Conservation (phyloP, 192 early-diverging fungal genomes). For the Pilobolus umbonatus region DNA sequence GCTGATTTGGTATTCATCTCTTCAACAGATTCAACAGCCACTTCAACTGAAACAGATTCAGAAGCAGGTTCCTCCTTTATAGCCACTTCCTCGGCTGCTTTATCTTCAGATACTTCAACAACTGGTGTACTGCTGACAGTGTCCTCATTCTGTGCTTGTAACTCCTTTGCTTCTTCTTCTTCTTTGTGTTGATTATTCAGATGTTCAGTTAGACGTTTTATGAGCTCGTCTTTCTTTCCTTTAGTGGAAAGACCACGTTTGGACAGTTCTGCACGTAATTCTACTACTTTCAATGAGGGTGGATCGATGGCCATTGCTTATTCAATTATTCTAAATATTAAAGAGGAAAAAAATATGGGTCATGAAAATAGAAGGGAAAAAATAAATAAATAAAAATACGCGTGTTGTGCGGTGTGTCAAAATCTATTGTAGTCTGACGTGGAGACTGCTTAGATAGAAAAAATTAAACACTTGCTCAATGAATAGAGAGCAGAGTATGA, state of each 20-base stretch:
- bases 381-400: no score
- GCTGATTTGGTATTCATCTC: not conserved
- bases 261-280: conserved; percentile 43
- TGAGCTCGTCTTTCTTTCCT: conserved; percentile 62
- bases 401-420: no score
- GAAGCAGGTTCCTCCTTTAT: not conserved
- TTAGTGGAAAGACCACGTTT: conserved; percentile 49
- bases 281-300: conserved; percentile 25
- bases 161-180: not conserved
- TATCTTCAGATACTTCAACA: not conserved
- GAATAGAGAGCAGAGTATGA: no score
- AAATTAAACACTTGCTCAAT: no score
- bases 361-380: no score
- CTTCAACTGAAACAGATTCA: not conserved
- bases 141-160: not conserved
- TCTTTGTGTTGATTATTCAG: no score
- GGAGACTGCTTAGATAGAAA: no score
- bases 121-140: not conserved
- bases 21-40: not conserved
- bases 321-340: not conserved
- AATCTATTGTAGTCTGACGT: no score
- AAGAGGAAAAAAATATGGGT: no score
- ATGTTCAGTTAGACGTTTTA: conserved; percentile 56
- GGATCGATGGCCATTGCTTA: conserved; percentile 19
- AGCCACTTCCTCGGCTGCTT: not conserved